Conservation (phyloP, 148 eudicot genomes). For the Mesembryanthemum crystallinum region DNA sequence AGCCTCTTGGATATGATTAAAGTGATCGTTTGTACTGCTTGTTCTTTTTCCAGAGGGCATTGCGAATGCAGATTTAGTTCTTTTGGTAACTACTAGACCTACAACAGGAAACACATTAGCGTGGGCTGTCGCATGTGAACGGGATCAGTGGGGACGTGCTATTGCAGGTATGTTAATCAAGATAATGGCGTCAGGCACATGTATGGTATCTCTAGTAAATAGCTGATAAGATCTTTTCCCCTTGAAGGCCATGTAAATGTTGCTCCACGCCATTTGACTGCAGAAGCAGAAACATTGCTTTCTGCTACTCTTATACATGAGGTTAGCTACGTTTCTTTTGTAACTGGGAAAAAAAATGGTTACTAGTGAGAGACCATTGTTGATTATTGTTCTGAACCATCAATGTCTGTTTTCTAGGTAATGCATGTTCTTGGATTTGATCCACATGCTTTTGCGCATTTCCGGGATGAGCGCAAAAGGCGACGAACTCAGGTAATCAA, state of each 20-base stretch:
- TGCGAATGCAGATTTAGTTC: slow-evolving; percentile 86
- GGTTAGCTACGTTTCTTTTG: slow-evolving; percentile 40
- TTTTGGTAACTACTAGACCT: slow-evolving; percentile 94
- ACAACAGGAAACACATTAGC: slow-evolving; percentile 97
- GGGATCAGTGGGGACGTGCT: slow-evolving; percentile 99
- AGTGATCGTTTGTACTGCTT: background rate
- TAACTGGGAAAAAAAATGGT: background rate
- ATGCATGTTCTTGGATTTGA: slow-evolving; percentile 99
- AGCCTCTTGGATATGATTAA: background rate
- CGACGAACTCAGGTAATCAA: slow-evolving; percentile 66
- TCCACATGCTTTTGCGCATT: slow-evolving; percentile 98
- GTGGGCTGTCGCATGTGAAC: slow-evolving; percentile 99
- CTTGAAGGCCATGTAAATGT: slow-evolving; percentile 94
- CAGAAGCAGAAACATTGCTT: slow-evolving; percentile 93
- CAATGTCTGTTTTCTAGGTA: slow-evolving; percentile 44
- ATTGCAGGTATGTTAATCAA: slow-evolving; percentile 65
- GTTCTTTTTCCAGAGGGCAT: slow-evolving; percentile 67
- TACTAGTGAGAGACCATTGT: background rate
- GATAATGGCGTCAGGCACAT: background rate
- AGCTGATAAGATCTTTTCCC: slow-evolving; percentile 10
- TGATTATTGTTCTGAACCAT: slow-evolving; percentile 9
- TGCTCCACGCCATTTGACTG: slow-evolving; percentile 97
- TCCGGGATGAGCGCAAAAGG: slow-evolving; percentile 95
- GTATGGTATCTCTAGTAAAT: background rate
- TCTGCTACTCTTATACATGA: slow-evolving; percentile 96